Conservation (phyloP, 352 stramenopile species). For the Globisporangium iwayamae region DNA sequence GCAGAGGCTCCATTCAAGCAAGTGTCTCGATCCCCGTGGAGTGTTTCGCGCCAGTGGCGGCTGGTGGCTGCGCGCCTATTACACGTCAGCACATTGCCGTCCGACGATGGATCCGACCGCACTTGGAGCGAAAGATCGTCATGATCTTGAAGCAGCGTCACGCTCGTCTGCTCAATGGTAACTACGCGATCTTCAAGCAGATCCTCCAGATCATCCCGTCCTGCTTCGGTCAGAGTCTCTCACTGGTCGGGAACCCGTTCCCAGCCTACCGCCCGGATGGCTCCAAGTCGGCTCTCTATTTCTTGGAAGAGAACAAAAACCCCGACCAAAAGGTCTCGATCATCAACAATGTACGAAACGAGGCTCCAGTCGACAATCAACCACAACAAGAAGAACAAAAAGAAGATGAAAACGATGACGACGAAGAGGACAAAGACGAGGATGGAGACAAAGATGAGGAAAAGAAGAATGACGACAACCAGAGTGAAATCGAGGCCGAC, state of each 20-base stretch:
- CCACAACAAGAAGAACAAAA: constrained; percentile 1
- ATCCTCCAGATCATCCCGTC: constrained; percentile 18
- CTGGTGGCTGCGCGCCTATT: constrained; percentile 21
- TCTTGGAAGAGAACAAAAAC: constrained; percentile 29
- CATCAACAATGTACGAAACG: neutral
- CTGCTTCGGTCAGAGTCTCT: constrained; percentile 20
- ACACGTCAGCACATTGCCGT: constrained; percentile 44
- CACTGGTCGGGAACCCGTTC: constrained; percentile 37
- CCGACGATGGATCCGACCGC: constrained; percentile 42
- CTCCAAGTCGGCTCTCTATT: constrained; percentile 34
- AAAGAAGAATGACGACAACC: constrained; percentile 7
- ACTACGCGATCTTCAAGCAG: constrained; percentile 29
- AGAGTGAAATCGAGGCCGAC: neutral
- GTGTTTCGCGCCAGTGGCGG: neutral
- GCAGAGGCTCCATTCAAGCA: constrained; percentile 10
- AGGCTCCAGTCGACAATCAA: neutral
- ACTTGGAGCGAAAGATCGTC: constrained; percentile 40
- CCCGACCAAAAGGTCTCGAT: constrained; percentile 6
- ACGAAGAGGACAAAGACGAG: constrained; percentile 11
- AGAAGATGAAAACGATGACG: constrained; percentile 2
- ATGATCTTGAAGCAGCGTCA: constrained; percentile 40
- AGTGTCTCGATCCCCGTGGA: neutral
- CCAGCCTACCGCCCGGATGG: constrained; percentile 23
- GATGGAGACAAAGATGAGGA: constrained; percentile 5
- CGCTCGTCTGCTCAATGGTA: constrained; percentile 36